Evolutionary conservation across 2,329 filamentous ascomycete species (phyloP), one percentile per base, ranked within the genome.

Genomic region (Penicillium crustosum): DNA sequence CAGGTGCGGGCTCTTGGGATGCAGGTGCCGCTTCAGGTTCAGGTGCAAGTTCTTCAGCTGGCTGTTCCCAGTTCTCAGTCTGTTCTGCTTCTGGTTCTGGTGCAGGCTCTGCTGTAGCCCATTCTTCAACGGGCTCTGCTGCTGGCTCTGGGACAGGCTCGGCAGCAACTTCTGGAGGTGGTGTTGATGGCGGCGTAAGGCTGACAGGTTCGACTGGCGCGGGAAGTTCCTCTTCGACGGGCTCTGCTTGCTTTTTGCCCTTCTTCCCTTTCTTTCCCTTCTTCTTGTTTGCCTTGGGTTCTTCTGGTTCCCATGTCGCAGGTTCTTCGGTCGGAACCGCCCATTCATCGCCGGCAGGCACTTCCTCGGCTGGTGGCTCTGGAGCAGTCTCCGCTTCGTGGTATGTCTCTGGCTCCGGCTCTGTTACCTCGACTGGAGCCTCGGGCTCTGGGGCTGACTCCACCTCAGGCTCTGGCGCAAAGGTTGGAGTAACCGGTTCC

Each of bases 111-210:
- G 44, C 25, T 8, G 43, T 12, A 2, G 33, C 44, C 19, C 25
- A 21, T 36, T 55, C 54, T 36, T 38, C 39, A 48, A n/a, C n/a
- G 17, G 49, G 53, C n/a, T 64, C 61, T 41, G 49, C 35, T 41
- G 57, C 57, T 43, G 33, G 42, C 43, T 57, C n/a, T 58, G 49
- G 39, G 15, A 27, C 6, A 21, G 39, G 39, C 15, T 45, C 50
- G 13, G 23, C 21, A 21, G 29, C 47, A 59, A 52, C 9, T 55
- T 62, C 60, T 15, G 68, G 69, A 5, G 74, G 74, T 38, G 75
- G 75, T 29, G 74, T 77, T 21, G 69, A 71, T 19, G 75, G 75
- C 2, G 75, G 75, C 8, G 75, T 77, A 58, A 76, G 55, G 33
- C 68, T 71, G 39, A 53, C 55, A n/a, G 49, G 27, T 15, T 53